Conservation (phyloP, 768 basidiomycete species). For the Pisolithus orientalis region DNA sequence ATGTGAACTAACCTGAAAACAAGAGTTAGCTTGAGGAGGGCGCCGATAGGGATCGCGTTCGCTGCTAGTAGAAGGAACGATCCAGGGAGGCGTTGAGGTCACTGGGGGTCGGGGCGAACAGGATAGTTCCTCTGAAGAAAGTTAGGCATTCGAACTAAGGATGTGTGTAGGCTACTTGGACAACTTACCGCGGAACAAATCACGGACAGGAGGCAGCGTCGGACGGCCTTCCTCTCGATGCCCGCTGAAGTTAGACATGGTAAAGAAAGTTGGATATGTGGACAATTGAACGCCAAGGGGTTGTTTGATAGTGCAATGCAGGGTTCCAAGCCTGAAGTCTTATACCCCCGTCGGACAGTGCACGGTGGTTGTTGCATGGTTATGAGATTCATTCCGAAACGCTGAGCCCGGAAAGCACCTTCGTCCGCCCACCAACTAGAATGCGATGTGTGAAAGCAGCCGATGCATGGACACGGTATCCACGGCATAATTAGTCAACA, state of each 20-base stretch:
- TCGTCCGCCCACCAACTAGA: constrained; percentile 17
- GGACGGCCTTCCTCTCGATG: constrained; percentile 35
- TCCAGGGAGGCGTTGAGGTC: constrained; percentile 37
- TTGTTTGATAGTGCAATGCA: constrained; percentile 2
- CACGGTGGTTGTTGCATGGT: constrained; percentile 14
- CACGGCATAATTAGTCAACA: constrained; percentile 19
- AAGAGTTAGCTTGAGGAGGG: constrained; percentile 18
- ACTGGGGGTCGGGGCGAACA: constrained; percentile 33
- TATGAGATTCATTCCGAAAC: constrained; percentile 17
- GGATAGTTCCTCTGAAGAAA: constrained; percentile 41
- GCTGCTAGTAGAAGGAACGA: constrained; percentile 37
- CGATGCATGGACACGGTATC: constrained; percentile 23
- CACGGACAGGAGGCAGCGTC: constrained; percentile 66
- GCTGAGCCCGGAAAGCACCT: constrained; percentile 9
- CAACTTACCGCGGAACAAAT: constrained; percentile 53
- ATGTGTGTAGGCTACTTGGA: neutral
- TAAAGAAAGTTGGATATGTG: constrained; percentile 17
- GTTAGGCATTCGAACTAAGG: neutral
- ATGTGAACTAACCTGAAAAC: constrained; percentile 21
- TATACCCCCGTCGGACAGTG: neutral
- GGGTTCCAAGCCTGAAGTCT: neutral
- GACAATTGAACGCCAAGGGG: constrained; percentile 4
- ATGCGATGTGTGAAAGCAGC: constrained; percentile 17
- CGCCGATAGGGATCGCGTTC: constrained; percentile 20
- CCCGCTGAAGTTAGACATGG: constrained; percentile 24